Conservation (phyloP, 352 stramenopile species). For the Paralagenidium karlingii region DNA sequence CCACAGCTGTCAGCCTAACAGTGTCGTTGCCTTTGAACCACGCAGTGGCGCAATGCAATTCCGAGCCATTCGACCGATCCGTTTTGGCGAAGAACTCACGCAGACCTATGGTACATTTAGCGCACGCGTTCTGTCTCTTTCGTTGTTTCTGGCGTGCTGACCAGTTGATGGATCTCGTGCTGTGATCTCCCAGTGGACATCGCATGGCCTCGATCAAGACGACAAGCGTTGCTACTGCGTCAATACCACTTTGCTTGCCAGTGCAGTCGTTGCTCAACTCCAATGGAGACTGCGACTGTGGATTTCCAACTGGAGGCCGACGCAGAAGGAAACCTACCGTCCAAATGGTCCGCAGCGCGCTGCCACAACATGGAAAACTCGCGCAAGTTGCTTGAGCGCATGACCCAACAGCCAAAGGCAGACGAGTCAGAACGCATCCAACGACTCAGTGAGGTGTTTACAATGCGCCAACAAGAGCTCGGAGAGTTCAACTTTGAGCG, state of each 20-base stretch:
- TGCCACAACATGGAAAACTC: conserved; percentile 14
- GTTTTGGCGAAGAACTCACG: conserved; percentile 34
- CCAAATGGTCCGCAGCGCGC: conserved; percentile 18
- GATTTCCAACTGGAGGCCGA: conserved; percentile 39
- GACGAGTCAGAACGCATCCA: conserved; percentile 3
- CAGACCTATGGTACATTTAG: conserved; percentile 42
- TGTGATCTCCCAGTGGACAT: conserved; percentile 44
- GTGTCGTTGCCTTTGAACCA: conserved; percentile 27
- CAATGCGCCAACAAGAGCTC: conserved; percentile 13
- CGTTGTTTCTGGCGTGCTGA: no score
- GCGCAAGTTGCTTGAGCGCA: no score
- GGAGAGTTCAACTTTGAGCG: conserved; percentile 27
- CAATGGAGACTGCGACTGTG: conserved; percentile 13
- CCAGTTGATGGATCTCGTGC: no score
- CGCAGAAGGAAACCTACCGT: conserved; percentile 19
- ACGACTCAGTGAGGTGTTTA: conserved; percentile 11
- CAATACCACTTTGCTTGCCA: conserved; percentile 62
- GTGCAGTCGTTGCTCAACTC: conserved; percentile 27
- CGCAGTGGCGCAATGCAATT: conserved; percentile 32
- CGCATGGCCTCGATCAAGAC: conserved; percentile 24
- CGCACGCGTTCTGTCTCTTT: no score
- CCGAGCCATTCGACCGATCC: conserved; percentile 34
- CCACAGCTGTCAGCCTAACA: conserved; percentile 62
- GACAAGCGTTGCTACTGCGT: conserved; percentile 21
- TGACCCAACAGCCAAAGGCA: conserved; percentile 8